Evolutionary conservation across 257 asterid genomes (phyloP).

Genomic region (Catharanthus roseus): DNA sequence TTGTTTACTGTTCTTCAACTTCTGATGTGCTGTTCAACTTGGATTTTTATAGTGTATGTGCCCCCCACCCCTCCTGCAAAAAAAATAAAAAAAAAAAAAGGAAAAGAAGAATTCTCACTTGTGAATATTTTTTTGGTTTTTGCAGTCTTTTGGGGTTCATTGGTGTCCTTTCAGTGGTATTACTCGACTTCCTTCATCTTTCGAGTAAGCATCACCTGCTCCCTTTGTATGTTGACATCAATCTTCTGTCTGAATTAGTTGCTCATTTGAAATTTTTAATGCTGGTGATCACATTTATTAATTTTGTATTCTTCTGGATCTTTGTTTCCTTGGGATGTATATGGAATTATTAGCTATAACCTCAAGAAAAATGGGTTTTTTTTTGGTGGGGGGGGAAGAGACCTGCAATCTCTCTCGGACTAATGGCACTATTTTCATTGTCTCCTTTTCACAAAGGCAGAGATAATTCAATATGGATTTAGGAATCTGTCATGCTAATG

Average conservation of each 20-base stretch:
- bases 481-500: neutral
- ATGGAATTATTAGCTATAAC: neutral
- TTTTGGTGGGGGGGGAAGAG: too few relatives aligned
- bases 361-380: neutral
- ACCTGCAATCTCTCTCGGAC: too few relatives aligned
- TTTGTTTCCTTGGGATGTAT: neutral
- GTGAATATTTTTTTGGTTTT: constrained; percentile 23
- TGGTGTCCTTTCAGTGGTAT: constrained; percentile 88
- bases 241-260: neutral
- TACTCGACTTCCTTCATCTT: constrained; percentile 66
- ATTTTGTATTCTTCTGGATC: neutral
- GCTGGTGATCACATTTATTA: neutral
- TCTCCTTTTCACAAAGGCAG: too few relatives aligned
- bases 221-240: constrained; percentile 1
- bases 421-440: too few relatives aligned
- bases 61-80: too few relatives aligned
- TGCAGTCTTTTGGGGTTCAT: constrained; percentile 91
- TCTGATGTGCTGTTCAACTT: neutral
- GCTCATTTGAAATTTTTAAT: neutral
- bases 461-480: neutral
- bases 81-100: too few relatives aligned
- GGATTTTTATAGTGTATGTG: neutral
- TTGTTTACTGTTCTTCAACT: neutral
- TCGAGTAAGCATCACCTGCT: constrained; percentile 53
- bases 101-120: constrained; percentile 16